Evolutionary conservation across 148 eudicot species (phyloP).

Genomic region (Amaranthus palmeri): DNA sequence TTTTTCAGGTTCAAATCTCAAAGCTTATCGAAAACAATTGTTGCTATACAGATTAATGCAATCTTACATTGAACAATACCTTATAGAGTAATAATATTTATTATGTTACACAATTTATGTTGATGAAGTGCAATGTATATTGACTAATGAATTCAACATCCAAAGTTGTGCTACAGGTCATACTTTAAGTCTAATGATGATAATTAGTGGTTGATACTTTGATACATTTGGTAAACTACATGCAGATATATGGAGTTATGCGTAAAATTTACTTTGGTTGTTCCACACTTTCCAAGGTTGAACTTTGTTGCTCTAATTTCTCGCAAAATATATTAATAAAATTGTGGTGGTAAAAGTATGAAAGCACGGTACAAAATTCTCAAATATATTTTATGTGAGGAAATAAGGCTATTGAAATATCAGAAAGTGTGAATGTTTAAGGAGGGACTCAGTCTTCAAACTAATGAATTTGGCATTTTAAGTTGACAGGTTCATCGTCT

Average conservation of each 20-base stretch:
- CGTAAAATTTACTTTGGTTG: not conserved
- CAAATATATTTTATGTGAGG: too few species aligned
- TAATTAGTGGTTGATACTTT: constrained; percentile 40
- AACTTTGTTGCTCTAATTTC: constrained; percentile 1
- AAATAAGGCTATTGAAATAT: too few species aligned
- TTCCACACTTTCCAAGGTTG: not conserved
- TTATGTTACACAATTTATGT: constrained; percentile 19
- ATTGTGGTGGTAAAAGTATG: too few species aligned
- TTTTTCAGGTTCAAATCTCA: constrained; percentile 96
- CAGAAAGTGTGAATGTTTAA: not conserved
- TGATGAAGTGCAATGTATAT: constrained; percentile 26
- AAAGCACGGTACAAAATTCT: too few species aligned
- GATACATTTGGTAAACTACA: constrained; percentile 8
- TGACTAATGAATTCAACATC: constrained; percentile 60
- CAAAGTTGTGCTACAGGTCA: constrained; percentile 71
- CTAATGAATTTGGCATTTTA: constrained; percentile 24
- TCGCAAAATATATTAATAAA: not conserved
- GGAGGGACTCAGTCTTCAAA: constrained; percentile 12
- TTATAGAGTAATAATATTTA: constrained; percentile 24
- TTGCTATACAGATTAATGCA: constrained; percentile 3
- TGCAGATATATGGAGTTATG: constrained; percentile 6
- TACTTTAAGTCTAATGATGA: constrained; percentile 29
- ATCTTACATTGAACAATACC: constrained; percentile 15
- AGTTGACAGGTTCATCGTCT: constrained; percentile 23
- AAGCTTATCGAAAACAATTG: constrained; percentile 50